Percentiles rank a stretch among this genome's conserved stretches.
phyloP scores from a whole-genome alignment of 805 yeast species.

The Yamadazyma laniorum region DNA sequence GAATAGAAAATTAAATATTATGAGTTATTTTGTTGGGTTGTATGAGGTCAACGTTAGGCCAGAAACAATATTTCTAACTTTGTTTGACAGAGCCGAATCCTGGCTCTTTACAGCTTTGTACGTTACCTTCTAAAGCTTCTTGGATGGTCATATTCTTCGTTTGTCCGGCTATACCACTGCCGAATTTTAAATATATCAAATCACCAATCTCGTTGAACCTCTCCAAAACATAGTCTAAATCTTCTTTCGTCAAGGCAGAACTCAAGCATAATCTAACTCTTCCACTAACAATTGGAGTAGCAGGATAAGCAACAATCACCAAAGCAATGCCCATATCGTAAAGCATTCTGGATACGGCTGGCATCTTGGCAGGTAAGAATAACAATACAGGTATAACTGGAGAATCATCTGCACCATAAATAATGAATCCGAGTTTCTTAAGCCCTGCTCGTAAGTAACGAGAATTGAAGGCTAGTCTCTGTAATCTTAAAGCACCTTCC shows the following conservation, averaged over 20 bases:
- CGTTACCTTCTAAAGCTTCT: conserved; percentile 71
- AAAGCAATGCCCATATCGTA: conserved; percentile 81
- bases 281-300: conserved; percentile 86
- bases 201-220: conserved; percentile 80
- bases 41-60: no score
- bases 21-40: no score
- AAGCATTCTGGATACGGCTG: conserved; percentile 82
- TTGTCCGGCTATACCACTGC: conserved; percentile 71
- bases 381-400: conserved; percentile 90
- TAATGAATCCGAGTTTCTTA: conserved; percentile 89
- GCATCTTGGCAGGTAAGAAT: conserved; percentile 92
- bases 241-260: conserved; percentile 89
- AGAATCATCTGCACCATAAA: conserved; percentile 92
- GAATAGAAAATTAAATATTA: no score
- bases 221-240: conserved; percentile 75
- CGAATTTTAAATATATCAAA: conserved; percentile 66
- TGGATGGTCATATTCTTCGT: conserved; percentile 77
- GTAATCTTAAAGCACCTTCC: conserved; percentile 87
- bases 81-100: conserved; percentile 3
- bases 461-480: conserved; percentile 93
- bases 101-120: conserved; percentile 54
- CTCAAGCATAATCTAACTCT: conserved; percentile 93
- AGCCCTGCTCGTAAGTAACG: conserved; percentile 89
- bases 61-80: no score
- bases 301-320: conserved; percentile 97